Conservation (phyloP, 495 filamentous ascomycete species). For the Daldinia bambusicola region DNA sequence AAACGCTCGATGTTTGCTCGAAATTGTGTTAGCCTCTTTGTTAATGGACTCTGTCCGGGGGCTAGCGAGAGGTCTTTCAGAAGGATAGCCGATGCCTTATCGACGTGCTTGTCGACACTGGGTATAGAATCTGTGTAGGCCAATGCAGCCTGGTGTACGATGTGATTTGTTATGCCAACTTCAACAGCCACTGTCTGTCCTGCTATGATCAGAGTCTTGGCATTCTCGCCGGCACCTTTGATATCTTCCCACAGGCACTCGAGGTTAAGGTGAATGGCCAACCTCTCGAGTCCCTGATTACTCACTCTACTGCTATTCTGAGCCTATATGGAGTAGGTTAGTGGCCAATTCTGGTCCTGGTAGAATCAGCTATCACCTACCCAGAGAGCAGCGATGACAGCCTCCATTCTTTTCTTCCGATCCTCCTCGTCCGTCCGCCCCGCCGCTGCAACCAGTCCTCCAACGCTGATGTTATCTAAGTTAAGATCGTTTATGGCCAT, state of each 20-base stretch:
- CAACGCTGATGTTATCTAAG: constrained; percentile 51
- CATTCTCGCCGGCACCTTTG: constrained; percentile 52
- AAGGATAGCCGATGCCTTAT: constrained; percentile 64
- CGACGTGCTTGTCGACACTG: constrained; percentile 60
- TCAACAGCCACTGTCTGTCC: constrained; percentile 70
- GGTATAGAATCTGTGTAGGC: constrained; percentile 59
- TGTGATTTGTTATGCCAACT: constrained; percentile 61
- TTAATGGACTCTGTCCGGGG: constrained; percentile 60
- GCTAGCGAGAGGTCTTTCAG: constrained; percentile 61
- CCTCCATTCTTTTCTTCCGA: constrained; percentile 62
- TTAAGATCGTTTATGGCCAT: constrained; percentile 56
- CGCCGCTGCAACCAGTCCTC: constrained; percentile 46
- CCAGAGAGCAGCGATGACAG: constrained; percentile 61
- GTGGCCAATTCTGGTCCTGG: constrained; percentile 16
- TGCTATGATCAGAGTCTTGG: constrained; percentile 73
- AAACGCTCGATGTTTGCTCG: constrained; percentile 83
- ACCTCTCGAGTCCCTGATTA: constrained; percentile 80
- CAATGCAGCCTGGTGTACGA: constrained; percentile 60
- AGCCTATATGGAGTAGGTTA: constrained; percentile 28
- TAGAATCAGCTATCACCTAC: constrained; percentile 44
- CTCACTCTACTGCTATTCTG: constrained; percentile 69
- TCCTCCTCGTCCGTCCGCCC: constrained; percentile 67
- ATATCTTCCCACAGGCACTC: constrained; percentile 77
- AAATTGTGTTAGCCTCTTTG: constrained; percentile 74
- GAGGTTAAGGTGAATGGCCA: constrained; percentile 75